A percentile compares a stretch with the other conserved stretches of the same genome.
Evolutionary conservation across 1,139 yeast species (phyloP).

Genomic region (Magnusiomyces magnusii): DNA sequence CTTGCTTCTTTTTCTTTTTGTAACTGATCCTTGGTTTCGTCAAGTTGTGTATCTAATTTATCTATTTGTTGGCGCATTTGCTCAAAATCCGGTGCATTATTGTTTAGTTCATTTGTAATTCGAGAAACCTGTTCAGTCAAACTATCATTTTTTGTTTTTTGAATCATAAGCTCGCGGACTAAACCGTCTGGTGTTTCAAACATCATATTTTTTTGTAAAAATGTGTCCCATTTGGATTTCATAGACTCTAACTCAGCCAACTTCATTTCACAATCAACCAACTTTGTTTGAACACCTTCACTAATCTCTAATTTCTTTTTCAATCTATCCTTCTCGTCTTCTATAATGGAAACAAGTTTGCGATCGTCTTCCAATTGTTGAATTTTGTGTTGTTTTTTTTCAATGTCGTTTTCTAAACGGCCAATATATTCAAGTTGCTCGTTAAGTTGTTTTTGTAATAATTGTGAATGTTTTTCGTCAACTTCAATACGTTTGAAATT

Average conservation of each 20-base stretch:
- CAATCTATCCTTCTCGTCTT: slow-evolving; percentile 42
- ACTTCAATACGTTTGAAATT: slow-evolving; percentile 23
- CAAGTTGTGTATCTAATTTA: slow-evolving; percentile 33
- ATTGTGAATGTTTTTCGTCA: background rate
- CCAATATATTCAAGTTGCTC: slow-evolving; percentile 51
- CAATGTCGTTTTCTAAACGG: slow-evolving; percentile 46
- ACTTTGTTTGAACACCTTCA: slow-evolving; percentile 42
- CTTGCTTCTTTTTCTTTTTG: slow-evolving; percentile 33
- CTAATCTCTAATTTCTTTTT: slow-evolving; percentile 39
- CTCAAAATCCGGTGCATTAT: slow-evolving; percentile 29
- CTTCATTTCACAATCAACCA: slow-evolving; percentile 47
- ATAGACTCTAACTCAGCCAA: slow-evolving; percentile 42
- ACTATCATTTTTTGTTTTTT: slow-evolving; percentile 31
- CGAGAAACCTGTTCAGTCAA: slow-evolving; percentile 31
- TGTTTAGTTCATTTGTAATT: slow-evolving; percentile 29
- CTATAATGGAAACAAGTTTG: slow-evolving; percentile 44
- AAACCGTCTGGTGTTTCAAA: slow-evolving; percentile 32
- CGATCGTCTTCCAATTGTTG: slow-evolving; percentile 39
- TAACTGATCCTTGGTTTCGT: slow-evolving; percentile 31
- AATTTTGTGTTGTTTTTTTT: slow-evolving; percentile 43
- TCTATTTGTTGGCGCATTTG: slow-evolving; percentile 32
- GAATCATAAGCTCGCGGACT: slow-evolving; percentile 28
- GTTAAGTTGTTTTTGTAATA: slow-evolving; percentile 33
- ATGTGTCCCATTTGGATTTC: slow-evolving; percentile 35
- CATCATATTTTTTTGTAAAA: slow-evolving; percentile 28